Evolutionary conservation across 805 yeast species (phyloP).

Genomic region (Starmerella gropengiesseri): DNA sequence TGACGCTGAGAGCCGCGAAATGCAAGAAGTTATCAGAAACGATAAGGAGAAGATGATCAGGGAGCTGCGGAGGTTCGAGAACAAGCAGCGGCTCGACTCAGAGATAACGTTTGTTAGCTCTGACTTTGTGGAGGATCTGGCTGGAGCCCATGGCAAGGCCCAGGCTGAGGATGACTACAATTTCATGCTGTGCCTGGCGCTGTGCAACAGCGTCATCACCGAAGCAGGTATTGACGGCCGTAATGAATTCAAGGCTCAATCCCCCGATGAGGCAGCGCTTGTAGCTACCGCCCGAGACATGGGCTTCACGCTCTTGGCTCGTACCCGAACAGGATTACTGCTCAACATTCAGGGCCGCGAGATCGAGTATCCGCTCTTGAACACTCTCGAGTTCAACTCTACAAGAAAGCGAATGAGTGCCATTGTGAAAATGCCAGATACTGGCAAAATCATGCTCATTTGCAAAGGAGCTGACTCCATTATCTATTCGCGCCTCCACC

Average conservation of each 20-base stretch:
- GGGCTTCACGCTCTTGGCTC: slow-evolving; percentile 54
- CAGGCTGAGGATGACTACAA: slow-evolving; percentile 44
- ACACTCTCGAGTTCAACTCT: slow-evolving; percentile 58
- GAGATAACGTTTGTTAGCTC: slow-evolving; percentile 58
- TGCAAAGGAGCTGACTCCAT: slow-evolving; percentile 74
- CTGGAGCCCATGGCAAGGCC: slow-evolving; percentile 31
- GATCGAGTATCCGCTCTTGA: slow-evolving; percentile 43
- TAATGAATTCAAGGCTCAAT: slow-evolving; percentile 62
- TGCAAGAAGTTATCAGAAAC: slow-evolving; percentile 36
- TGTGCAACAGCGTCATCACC: slow-evolving; percentile 71
- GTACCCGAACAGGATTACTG: slow-evolving; percentile 43
- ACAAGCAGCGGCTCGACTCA: slow-evolving; percentile 43
- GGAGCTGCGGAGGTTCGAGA: slow-evolving; percentile 33
- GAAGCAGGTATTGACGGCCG: slow-evolving; percentile 35
- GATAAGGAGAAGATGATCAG: slow-evolving; percentile 43
- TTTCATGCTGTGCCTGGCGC: slow-evolving; percentile 60
- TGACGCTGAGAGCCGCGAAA: slow-evolving; percentile 39
- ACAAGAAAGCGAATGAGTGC: slow-evolving; percentile 73
- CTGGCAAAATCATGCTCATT: slow-evolving; percentile 36
- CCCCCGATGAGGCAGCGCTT: slow-evolving; percentile 77
- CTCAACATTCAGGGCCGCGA: slow-evolving; percentile 39
- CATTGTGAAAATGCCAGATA: slow-evolving; percentile 37
- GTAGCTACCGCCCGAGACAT: slow-evolving; percentile 69
- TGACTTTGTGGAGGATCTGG: slow-evolving; percentile 47
- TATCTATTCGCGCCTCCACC: slow-evolving; percentile 44